Evolutionary conservation across 2,329 filamentous ascomycete species (phyloP).

Genomic region (Alternaria conjuncta): DNA sequence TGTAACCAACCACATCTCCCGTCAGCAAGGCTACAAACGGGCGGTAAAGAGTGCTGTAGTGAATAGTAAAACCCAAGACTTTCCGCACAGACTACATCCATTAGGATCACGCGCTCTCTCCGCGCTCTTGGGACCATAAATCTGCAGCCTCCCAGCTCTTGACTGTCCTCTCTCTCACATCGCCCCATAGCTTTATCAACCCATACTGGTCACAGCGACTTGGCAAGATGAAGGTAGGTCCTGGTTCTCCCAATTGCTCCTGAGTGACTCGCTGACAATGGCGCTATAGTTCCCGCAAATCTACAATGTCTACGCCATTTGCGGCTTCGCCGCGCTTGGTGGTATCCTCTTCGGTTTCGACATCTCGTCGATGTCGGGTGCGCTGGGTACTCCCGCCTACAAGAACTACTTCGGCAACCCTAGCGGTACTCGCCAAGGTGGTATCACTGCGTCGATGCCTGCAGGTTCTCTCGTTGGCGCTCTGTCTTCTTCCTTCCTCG

Average conservation of each 20-base stretch:
- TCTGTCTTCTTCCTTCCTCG: conserved; percentile 54
- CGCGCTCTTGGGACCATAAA: conserved; percentile 15
- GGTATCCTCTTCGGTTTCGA: conserved; percentile 51
- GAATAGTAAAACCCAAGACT: conserved; percentile 12
- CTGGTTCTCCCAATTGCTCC: neutral
- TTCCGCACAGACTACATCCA: conserved; percentile 17
- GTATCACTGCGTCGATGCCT: conserved; percentile 58
- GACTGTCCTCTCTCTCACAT: neutral
- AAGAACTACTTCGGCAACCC: conserved; percentile 47
- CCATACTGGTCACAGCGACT: conserved; percentile 14
- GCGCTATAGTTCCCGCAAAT: conserved; percentile 48
- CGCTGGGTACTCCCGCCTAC: conserved; percentile 48
- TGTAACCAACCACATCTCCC: conserved; percentile 4
- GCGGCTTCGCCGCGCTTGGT: conserved; percentile 66
- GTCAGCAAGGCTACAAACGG: conserved; percentile 7
- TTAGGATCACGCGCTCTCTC: conserved; percentile 27
- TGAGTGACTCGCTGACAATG: neutral
- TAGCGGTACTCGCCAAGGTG: conserved; percentile 46
- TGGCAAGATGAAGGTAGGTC: conserved; percentile 41
- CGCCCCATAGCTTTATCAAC: conserved; percentile 9
- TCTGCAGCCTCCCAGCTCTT: neutral
- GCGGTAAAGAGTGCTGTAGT: conserved; percentile 8
- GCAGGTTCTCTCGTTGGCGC: conserved; percentile 58
- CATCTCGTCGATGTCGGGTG: conserved; percentile 49
- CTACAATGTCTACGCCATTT: conserved; percentile 53